These are phyloP conservation scores for Pleurotus tuber-regium DNA, from an alignment of 768 basidiomycete genomes.

Conservation along the genomic window DNA sequence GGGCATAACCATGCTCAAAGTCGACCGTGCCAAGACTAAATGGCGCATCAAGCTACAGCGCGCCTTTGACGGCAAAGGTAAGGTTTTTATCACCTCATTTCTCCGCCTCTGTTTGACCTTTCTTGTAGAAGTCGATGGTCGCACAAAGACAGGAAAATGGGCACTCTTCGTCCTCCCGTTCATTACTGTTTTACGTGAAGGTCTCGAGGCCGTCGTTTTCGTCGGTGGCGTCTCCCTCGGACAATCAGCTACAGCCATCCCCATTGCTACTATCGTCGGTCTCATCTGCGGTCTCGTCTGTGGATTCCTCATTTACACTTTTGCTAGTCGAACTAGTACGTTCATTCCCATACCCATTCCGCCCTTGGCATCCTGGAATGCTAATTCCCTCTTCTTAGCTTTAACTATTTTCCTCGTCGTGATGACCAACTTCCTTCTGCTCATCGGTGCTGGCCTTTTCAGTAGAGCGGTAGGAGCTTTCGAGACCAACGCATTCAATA, in stretches of 20 bases:
- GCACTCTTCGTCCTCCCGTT: slow-evolving; percentile 86
- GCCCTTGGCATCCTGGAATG: background rate
- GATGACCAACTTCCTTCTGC: slow-evolving; percentile 89
- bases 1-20: slow-evolving; percentile 92
- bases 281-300: slow-evolving; percentile 72
- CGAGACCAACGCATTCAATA: slow-evolving; percentile 64
- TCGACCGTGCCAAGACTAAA: slow-evolving; percentile 91
- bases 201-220: slow-evolving; percentile 89
- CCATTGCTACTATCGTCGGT: slow-evolving; percentile 87
- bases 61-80: slow-evolving; percentile 67
- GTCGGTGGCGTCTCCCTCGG: slow-evolving; percentile 92
- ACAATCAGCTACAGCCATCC: slow-evolving; percentile 79
- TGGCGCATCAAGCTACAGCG: slow-evolving; percentile 88
- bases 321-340: slow-evolving; percentile 71
- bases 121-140: slow-evolving; percentile 41
- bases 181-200: slow-evolving; percentile 92
- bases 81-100: slow-evolving; percentile 14
- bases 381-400: slow-evolving; percentile 34
- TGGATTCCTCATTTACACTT: slow-evolving; percentile 78
- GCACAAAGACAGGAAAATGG: slow-evolving; percentile 69
- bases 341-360: slow-evolving; percentile 1
- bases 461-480: slow-evolving; percentile 74
- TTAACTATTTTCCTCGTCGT: slow-evolving; percentile 84
- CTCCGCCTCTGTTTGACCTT: background rate
- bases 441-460: slow-evolving; percentile 94